These are phyloP conservation scores for Tricholoma hemisulphureum DNA, from an alignment of 768 basidiomycete species.

Conservation along the genomic window DNA sequence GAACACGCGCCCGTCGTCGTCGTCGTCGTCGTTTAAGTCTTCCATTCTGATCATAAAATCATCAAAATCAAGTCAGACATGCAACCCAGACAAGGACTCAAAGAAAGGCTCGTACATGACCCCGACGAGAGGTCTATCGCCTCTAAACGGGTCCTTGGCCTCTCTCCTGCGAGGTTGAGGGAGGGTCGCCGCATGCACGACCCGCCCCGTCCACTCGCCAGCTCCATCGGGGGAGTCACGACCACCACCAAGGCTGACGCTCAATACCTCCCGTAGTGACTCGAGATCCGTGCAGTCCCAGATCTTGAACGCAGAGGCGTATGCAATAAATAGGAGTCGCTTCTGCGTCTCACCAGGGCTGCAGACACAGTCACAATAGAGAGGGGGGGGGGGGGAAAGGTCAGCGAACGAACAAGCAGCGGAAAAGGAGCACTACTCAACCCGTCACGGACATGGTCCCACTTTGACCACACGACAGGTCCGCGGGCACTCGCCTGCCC, in stretches of 20 bases:
- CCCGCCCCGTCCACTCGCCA: background rate
- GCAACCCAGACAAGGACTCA: background rate
- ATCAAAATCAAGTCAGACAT: background rate
- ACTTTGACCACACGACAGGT: background rate
- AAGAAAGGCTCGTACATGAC: constrained; percentile 29
- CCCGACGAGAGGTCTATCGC: constrained; percentile 30
- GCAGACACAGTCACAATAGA: too few species aligned
- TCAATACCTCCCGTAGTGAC: constrained; percentile 46
- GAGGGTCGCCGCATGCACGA: constrained; percentile 43
- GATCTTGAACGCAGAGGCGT: constrained; percentile 50
- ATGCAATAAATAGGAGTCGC: constrained; percentile 34
- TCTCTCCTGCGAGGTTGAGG: constrained; percentile 21
- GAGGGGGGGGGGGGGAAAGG: too few species aligned
- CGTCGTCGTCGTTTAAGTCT: background rate
- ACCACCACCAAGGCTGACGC: constrained; percentile 27
- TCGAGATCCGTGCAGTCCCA: constrained; percentile 62
- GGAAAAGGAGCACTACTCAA: background rate
- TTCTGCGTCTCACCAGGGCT: background rate
- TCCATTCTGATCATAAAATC: background rate
- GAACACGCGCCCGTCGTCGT: constrained; percentile 19
- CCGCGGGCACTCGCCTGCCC: background rate
- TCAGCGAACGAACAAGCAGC: background rate
- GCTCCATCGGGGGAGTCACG: background rate
- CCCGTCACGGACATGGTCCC: constrained; percentile 3
- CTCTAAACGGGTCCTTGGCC: constrained; percentile 26